phyloP scores from a whole-genome alignment of 192 early-diverging fungal genomes.

The Diversispora eburnea region DNA sequence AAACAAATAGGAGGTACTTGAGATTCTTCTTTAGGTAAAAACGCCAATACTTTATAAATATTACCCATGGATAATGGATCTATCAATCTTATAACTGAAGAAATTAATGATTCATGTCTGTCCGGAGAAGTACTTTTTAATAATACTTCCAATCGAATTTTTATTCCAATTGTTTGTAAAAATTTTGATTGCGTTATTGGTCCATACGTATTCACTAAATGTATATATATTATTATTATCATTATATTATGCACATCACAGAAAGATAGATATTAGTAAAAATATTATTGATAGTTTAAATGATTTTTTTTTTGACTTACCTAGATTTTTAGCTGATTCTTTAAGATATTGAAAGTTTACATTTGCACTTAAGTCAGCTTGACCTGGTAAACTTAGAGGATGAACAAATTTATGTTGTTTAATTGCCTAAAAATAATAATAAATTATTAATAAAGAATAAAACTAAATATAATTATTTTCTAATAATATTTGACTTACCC shows the following conservation, averaged over 20 bases:
- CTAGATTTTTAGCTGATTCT: constrained; percentile 46
- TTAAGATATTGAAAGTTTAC: constrained; percentile 83
- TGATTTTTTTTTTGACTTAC: constrained; percentile 18
- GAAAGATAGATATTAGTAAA: constrained; percentile 1
- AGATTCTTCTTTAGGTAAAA: constrained; percentile 41
- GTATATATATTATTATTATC: neutral
- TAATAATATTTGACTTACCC: constrained; percentile 44
- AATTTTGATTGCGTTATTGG: constrained; percentile 78
- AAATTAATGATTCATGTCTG: constrained; percentile 60
- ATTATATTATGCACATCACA: too few relatives aligned
- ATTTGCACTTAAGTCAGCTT: constrained; percentile 85
- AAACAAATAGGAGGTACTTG: constrained; percentile 30
- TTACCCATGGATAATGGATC: constrained; percentile 80
- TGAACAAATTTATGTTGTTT: constrained; percentile 75
- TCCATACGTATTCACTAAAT: constrained; percentile 58
- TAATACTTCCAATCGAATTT: constrained; percentile 64
- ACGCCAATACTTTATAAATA: constrained; percentile 78
- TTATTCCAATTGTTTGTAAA: constrained; percentile 80
- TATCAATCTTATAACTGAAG: constrained; percentile 70
- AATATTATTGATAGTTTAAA: too few relatives aligned
- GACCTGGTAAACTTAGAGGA: constrained; percentile 76
- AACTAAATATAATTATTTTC: neutral
- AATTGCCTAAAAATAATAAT: constrained; percentile 61
- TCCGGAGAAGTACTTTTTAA: constrained; percentile 49
- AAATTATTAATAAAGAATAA: neutral